Conservation (phyloP, 257 asterid species). For the Solanum appendiculatum region DNA sequence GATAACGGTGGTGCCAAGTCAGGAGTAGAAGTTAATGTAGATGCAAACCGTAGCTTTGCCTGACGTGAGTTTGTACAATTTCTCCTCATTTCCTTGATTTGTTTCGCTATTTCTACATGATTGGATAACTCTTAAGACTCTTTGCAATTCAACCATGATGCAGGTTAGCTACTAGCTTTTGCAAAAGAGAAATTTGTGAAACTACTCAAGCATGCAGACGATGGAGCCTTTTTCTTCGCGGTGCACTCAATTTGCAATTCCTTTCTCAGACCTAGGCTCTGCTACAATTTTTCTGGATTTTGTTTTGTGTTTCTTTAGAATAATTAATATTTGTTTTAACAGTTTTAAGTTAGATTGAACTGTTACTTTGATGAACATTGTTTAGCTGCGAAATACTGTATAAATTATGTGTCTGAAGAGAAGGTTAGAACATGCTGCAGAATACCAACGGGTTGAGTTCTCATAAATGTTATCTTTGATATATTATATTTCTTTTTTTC, state of each 20-base stretch:
- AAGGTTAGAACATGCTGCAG: neutral
- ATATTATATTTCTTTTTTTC: neutral
- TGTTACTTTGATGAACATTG: neutral
- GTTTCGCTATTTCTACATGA: neutral
- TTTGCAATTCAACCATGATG: conserved; percentile 14
- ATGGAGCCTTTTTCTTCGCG: neutral
- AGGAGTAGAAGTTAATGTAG: conserved; percentile 20
- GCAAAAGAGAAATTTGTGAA: conserved; percentile 26
- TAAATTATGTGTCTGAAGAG: conserved; percentile 10
- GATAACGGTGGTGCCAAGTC: conserved; percentile 7
- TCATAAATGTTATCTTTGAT: neutral
- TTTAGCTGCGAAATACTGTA: conserved; percentile 18
- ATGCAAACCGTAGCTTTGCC: conserved; percentile 27
- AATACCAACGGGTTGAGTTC: neutral
- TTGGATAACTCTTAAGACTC: neutral
- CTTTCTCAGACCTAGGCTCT: neutral
- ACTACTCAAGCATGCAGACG: conserved; percentile 11
- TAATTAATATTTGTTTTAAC: conserved; percentile 5
- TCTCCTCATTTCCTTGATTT: neutral
- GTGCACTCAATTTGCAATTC: neutral
- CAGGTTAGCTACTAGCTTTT: conserved; percentile 9
- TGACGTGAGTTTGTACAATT: conserved; percentile 22
- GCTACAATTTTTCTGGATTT: neutral
- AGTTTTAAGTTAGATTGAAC: conserved; percentile 4
- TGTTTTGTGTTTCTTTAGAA: neutral